Percentiles rank a stretch among this genome's conserved stretches.
phyloP scores from a whole-genome alignment of 2,329 filamentous ascomycete genomes.

The Alternaria ventricosa region DNA sequence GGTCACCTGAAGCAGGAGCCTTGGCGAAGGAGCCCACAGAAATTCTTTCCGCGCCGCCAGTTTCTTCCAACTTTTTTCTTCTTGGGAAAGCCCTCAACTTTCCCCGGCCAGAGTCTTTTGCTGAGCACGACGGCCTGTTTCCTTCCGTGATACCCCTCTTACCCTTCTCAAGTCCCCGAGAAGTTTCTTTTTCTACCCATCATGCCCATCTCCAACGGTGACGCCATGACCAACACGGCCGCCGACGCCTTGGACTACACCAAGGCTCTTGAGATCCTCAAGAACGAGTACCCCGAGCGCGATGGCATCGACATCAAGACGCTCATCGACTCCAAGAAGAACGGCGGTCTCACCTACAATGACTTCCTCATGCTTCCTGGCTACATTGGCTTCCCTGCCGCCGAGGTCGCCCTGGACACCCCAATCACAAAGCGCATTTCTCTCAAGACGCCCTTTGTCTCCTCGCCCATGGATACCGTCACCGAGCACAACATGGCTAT shows the following conservation, averaged over 20 bases:
- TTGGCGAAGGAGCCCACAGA: slow-evolving; percentile 26
- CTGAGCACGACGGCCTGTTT: slow-evolving; percentile 44
- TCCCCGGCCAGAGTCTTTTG: slow-evolving; percentile 60
- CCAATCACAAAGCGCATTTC: slow-evolving; percentile 94
- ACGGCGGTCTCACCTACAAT: slow-evolving; percentile 97
- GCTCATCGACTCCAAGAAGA: slow-evolving; percentile 87
- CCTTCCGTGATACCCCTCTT: slow-evolving; percentile 25
- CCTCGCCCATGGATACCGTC: slow-evolving; percentile 99
- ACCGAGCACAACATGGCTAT: slow-evolving; percentile 99
- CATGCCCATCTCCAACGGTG: slow-evolving; percentile 77
- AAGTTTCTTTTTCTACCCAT: slow-evolving; percentile 45
- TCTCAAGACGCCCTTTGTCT: slow-evolving; percentile 95
- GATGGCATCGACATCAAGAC: slow-evolving; percentile 90
- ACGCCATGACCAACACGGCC: slow-evolving; percentile 58
- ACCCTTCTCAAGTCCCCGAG: slow-evolving; percentile 40
- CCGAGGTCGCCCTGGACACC: slow-evolving; percentile 85
- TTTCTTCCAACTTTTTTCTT: slow-evolving; percentile 39
- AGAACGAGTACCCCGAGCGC: slow-evolving; percentile 73
- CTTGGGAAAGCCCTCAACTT: slow-evolving; percentile 60
- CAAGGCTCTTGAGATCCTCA: slow-evolving; percentile 79
- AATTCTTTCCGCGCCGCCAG: slow-evolving; percentile 30
- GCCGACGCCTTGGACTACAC: slow-evolving; percentile 72
- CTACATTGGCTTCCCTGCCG: slow-evolving; percentile 97
- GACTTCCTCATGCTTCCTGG: slow-evolving; percentile 97
- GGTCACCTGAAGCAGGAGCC: slow-evolving; percentile 17